Evolutionary conservation across 208 protist species (phyloP).

Genomic region (Leishmania mexicana): DNA sequence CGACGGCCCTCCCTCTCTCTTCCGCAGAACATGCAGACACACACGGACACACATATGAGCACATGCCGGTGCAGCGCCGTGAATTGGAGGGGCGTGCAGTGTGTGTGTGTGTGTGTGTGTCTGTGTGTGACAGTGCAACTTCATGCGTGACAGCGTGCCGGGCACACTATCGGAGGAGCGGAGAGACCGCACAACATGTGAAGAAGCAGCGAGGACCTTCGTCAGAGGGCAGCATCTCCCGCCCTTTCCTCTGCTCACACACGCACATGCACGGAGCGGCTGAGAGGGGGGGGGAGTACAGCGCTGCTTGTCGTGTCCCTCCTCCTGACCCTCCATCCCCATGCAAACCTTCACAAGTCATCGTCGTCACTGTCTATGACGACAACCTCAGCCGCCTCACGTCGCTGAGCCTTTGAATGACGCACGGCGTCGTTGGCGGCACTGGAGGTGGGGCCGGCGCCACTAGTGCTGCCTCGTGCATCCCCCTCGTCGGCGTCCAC

Average conservation of each 20-base stretch:
- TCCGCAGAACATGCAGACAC: neutral
- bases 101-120: neutral
- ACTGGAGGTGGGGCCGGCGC: neutral
- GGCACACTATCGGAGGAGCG: neutral
- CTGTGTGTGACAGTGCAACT: neutral
- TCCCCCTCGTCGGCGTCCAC: slow-evolving; percentile 14
- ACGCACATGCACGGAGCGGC: neutral
- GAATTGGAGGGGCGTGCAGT: neutral
- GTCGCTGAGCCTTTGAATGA: neutral
- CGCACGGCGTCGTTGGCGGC: neutral
- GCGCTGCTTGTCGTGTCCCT: neutral
- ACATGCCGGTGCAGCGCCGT: no score
- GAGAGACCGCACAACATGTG: neutral
- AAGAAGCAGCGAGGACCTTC: neutral
- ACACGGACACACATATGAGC: neutral
- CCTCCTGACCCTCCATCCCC: neutral
- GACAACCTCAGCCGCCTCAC: neutral
- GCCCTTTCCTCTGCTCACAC: neutral
- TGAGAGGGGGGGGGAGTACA: neutral
- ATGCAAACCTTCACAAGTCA: neutral
- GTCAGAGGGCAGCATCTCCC: neutral
- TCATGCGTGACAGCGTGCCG: neutral
- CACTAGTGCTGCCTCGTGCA: neutral
- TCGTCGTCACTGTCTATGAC: slow-evolving; percentile 15
- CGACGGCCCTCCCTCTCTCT: neutral